Evolutionary conservation across 2,329 filamentous ascomycete species (phyloP).

Genomic region (Fusarium robinianum): DNA sequence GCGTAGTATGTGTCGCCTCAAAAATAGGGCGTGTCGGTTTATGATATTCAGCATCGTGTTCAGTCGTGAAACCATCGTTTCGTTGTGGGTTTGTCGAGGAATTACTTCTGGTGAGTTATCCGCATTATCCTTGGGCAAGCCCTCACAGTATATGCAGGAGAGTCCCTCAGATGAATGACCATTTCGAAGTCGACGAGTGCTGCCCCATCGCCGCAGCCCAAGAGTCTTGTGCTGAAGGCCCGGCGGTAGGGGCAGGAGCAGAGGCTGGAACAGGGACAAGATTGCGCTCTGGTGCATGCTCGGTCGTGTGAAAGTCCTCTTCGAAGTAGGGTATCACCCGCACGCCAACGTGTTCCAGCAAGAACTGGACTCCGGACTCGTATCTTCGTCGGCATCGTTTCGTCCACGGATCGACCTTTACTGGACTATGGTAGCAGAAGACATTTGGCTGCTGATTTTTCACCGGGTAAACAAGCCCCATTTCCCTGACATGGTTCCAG

Average conservation of each 20-base stretch:
- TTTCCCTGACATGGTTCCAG: conserved; percentile 44
- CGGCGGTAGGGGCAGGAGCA: not conserved
- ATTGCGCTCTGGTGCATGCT: conserved; percentile 46
- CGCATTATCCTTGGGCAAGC: too few relatives aligned
- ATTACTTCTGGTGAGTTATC: too few relatives aligned
- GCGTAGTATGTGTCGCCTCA: conserved; percentile 3
- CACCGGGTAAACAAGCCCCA: conserved; percentile 43
- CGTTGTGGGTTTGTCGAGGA: too few relatives aligned
- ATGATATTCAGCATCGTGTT: conserved; percentile 16
- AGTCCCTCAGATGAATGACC: conserved; percentile 42
- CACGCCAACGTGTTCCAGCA: conserved; percentile 46
- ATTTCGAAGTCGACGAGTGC: conserved; percentile 36
- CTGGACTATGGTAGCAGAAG: conserved; percentile 50
- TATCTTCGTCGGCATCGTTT: conserved; percentile 50
- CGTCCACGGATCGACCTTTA: conserved; percentile 51
- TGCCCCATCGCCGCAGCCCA: conserved; percentile 44
- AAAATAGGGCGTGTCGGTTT: conserved; percentile 6
- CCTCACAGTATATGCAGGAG: too few relatives aligned
- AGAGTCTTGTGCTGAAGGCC: conserved; percentile 38
- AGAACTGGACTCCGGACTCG: conserved; percentile 43
- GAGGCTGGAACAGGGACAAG: conserved; percentile 20
- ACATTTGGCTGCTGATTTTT: conserved; percentile 45
- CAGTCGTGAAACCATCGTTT: conserved; percentile 18
- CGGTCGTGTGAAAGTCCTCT: conserved; percentile 49
- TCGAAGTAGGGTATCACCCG: conserved; percentile 49